Conservation (phyloP, 805 yeast species). For the Metschnikowia matae region DNA sequence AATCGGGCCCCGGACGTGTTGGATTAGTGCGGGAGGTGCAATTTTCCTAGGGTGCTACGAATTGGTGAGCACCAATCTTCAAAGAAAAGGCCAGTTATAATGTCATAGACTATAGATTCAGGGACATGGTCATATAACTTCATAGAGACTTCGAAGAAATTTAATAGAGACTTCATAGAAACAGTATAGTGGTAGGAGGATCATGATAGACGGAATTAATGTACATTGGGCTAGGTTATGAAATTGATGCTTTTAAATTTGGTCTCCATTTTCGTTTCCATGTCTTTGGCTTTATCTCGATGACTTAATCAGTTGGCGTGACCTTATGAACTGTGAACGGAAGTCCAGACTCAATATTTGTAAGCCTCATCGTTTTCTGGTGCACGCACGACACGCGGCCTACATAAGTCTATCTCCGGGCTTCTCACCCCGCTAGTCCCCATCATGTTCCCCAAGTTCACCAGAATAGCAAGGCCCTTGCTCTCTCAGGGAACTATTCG, state of each 20-base stretch:
- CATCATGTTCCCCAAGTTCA: conserved; percentile 1
- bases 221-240: too few species aligned
- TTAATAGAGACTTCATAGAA: too few species aligned
- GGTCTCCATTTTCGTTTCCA: too few species aligned
- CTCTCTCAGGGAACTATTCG: not conserved
- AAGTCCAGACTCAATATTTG: not conserved
- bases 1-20: conserved; percentile 90
- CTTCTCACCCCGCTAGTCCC: not conserved
- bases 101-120: too few species aligned
- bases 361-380: not conserved
- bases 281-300: not conserved
- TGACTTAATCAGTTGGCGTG: not conserved
- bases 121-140: too few species aligned
- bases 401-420: not conserved
- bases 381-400: conserved; percentile 2
- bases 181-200: too few species aligned
- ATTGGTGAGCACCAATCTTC: conserved; percentile 42
- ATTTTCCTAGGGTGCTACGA: conserved; percentile 95
- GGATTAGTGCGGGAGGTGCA: conserved; percentile 99
- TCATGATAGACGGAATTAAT: too few species aligned
- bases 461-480: conserved; percentile 3
- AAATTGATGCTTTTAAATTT: too few species aligned
- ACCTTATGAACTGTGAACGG: not conserved
- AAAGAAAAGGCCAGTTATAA: not conserved
- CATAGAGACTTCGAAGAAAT: too few species aligned